Conservation (phyloP, 169 alveolate species). For the Eimeria tenella region DNA sequence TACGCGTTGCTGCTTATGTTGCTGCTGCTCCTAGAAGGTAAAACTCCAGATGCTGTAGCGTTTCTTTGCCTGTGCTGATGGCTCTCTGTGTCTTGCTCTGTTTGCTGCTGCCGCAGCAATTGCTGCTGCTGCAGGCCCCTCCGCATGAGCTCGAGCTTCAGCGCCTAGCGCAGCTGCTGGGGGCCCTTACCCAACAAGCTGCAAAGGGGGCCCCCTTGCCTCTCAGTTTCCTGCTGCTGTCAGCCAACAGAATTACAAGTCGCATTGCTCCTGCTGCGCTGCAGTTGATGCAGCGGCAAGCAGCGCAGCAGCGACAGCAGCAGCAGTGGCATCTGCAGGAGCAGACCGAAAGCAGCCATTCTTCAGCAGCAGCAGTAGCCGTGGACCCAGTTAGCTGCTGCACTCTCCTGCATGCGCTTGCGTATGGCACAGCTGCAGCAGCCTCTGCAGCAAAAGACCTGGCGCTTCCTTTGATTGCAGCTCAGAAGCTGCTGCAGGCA, state of each 20-base stretch:
- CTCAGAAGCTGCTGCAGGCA: conserved; percentile 9
- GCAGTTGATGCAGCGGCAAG: conserved; percentile 41
- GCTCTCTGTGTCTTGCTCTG: background rate
- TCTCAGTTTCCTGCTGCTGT: background rate
- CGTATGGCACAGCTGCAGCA: background rate
- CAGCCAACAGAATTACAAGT: background rate
- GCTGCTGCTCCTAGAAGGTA: background rate
- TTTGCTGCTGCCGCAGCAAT: conserved; percentile 34
- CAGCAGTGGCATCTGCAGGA: background rate
- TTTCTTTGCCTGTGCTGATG: background rate
- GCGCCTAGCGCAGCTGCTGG: conserved; percentile 37
- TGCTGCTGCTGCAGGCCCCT: conserved; percentile 50
- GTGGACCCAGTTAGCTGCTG: conserved; percentile 23
- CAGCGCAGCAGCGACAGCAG: conserved; percentile 13
- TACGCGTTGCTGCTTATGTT: background rate
- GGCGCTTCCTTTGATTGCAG: background rate
- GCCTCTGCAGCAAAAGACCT: background rate
- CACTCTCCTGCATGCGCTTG: conserved; percentile 48
- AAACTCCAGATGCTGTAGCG: too few relatives aligned
- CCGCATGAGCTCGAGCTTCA: background rate
- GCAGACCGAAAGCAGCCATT: background rate
- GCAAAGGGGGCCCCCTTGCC: background rate
- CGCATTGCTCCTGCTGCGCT: background rate
- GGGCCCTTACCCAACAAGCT: conserved; percentile 24
- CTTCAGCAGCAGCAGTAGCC: background rate